Conservation (phyloP, 2,329 filamentous ascomycete genomes). For the Falciphora oryzae region DNA sequence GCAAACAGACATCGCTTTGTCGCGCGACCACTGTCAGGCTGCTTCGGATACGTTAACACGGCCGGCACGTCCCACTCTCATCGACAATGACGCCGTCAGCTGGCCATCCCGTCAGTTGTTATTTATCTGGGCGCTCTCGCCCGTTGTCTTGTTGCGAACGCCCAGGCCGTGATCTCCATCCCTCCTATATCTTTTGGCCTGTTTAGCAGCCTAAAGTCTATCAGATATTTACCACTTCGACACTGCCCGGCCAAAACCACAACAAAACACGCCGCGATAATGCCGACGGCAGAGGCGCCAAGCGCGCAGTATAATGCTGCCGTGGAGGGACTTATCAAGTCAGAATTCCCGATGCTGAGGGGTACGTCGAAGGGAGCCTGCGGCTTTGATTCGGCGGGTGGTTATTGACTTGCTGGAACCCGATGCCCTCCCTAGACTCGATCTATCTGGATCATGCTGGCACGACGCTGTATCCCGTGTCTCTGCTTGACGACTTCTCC, state of each 20-base stretch:
- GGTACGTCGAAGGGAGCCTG: not conserved
- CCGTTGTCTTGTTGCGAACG: not conserved
- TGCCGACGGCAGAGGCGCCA: not conserved
- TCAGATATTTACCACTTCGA: not conserved
- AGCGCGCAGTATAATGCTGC: slow-evolving; percentile 5
- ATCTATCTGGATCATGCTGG: slow-evolving; percentile 92
- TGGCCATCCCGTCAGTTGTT: not conserved
- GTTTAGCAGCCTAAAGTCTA: not conserved
- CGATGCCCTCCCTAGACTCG: slow-evolving; percentile 42
- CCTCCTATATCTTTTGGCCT: too few species aligned
- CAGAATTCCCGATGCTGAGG: slow-evolving; percentile 9
- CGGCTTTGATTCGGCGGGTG: not conserved
- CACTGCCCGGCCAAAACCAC: not conserved
- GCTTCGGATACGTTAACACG: too few species aligned
- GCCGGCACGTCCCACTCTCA: too few species aligned
- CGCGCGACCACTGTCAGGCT: not conserved
- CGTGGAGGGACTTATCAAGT: slow-evolving; percentile 2
- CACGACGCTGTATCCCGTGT: slow-evolving; percentile 78
- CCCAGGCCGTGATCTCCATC: too few species aligned
- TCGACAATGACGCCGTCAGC: not conserved
- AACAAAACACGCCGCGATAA: not conserved
- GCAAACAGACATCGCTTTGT: not conserved
- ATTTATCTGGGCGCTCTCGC: not conserved
- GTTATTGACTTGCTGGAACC: not conserved
- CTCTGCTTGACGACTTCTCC: slow-evolving; percentile 73